Percentiles rank a stretch among this genome's conserved stretches.
Evolutionary conservation across 352 stramenopile genomes (phyloP).

Genomic region (Pythium graminicola): DNA sequence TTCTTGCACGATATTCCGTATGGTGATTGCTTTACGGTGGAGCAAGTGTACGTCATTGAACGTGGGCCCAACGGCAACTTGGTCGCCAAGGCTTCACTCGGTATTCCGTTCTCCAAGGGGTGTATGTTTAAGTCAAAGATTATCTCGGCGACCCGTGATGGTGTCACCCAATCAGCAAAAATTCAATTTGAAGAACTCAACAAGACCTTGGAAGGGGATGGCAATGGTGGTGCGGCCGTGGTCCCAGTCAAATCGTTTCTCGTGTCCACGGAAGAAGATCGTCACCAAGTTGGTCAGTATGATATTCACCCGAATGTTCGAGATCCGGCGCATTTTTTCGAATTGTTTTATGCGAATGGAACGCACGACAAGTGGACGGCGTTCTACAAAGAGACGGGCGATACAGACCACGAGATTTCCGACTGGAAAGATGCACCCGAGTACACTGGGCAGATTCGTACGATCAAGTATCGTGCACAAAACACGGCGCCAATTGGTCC

Average conservation of each 20-base stretch:
- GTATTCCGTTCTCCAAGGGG: conserved; percentile 81
- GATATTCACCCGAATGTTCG: conserved; percentile 44
- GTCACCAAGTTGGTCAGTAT: conserved; percentile 63
- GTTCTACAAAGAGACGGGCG: conserved; percentile 53
- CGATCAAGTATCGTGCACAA: conserved; percentile 68
- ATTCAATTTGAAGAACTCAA: conserved; percentile 63
- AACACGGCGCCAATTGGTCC: conserved; percentile 68
- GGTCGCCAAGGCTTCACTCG: conserved; percentile 59
- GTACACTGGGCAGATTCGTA: conserved; percentile 53
- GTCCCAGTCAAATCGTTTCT: conserved; percentile 47
- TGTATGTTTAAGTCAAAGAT: conserved; percentile 90
- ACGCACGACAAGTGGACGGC: conserved; percentile 42
- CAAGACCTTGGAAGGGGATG: conserved; percentile 29
- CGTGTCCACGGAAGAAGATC: conserved; percentile 58
- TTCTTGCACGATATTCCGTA: conserved; percentile 83
- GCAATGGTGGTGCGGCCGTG: conserved; percentile 7
- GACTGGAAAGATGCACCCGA: conserved; percentile 57
- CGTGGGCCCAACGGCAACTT: conserved; percentile 32
- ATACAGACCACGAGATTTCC: conserved; percentile 48
- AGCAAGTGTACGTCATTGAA: conserved; percentile 61
- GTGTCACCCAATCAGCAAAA: conserved; percentile 42
- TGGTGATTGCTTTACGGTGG: conserved; percentile 78
- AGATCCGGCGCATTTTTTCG: conserved; percentile 57
- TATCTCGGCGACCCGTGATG: conserved; percentile 67
- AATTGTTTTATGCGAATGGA: conserved; percentile 61